Base-by-base conservation (phyloP, 2,329 filamentous ascomycete genomes). In the Cladosporium halotolerans region DNA sequence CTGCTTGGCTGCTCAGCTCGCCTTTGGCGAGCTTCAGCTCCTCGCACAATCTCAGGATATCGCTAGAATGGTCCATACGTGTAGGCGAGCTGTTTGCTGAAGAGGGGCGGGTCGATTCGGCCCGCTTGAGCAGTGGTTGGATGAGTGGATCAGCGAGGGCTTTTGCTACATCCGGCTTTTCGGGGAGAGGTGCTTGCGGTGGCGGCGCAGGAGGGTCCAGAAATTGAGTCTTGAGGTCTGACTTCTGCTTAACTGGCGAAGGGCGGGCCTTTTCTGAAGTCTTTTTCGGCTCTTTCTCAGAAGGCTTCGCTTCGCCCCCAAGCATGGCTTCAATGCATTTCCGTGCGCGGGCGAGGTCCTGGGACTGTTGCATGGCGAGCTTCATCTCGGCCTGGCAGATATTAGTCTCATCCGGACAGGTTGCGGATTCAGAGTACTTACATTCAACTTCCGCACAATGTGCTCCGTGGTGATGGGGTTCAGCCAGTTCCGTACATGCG, bases 181-280 rank as follows among this genome's bases (percentile, higher is more conserved):
- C 91, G 1, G 92, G 92, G 5, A 97, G 76, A 11, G 92, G 92
- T 62, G 95, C 91, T 62, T 95, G 90, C 28, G 92, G 92, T 23
- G 92, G 92, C 7, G 92, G 92, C 18, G 91, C 92, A 3, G 92
- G 92, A 47, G 92, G 92, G 54, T 96, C 91, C 1, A 89, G 93
- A 68, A 96, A 97, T 49, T 90, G 82, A 4, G 88, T 82, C 63
- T 93, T 92, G 39, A 84, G 76, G 64, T 96, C 90, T 10, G 82
- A 72, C 59, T 89, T 84, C 16, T 83, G 73, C 60, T 89, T 85
- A 44, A 72, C 66, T 5, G 75, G 74, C 9, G 73, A 70, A 56
- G 73, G 63, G 56, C 64, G 69, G 59, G 74, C 47, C 72, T 73
- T 58, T 62, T 74, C 62, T 19, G 72, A 73, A 55, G 73, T 73